Evolutionary conservation across 768 basidiomycete genomes (phyloP).

Genomic region (Amanita rimosa): DNA sequence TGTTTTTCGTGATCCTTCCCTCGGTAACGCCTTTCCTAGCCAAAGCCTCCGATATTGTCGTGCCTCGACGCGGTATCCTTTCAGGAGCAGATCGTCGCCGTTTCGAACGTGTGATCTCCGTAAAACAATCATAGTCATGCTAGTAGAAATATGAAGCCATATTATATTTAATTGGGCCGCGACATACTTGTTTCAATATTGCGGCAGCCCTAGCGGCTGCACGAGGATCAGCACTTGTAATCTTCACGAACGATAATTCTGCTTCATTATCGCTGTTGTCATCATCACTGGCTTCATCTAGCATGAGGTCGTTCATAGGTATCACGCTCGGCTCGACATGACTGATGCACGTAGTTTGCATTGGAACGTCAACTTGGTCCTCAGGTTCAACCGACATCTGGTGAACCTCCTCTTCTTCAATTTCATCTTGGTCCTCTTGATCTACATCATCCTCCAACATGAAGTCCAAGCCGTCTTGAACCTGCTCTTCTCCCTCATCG

Average conservation of each 20-base stretch:
- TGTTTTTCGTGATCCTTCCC: constrained; percentile 7
- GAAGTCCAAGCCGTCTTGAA: not conserved
- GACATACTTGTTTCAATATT: constrained; percentile 74
- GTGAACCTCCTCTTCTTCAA: constrained; percentile 18
- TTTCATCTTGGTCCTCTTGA: not conserved
- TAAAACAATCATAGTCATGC: constrained; percentile 84
- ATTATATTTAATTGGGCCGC: not conserved
- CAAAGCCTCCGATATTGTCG: not conserved
- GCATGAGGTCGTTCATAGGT: too few relatives aligned
- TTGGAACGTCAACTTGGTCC: not conserved
- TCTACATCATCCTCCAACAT: not conserved
- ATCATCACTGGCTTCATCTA: constrained; percentile 6
- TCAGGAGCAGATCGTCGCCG: constrained; percentile 16
- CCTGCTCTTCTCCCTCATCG: constrained; percentile 8
- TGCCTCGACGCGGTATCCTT: not conserved
- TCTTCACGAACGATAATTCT: constrained; percentile 62
- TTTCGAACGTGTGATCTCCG: constrained; percentile 26
- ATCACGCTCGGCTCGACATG: too few relatives aligned
- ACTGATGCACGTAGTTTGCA: not conserved
- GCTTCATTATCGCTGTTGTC: constrained; percentile 22
- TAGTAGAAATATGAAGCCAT: constrained; percentile 16
- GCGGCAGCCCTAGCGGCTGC: constrained; percentile 91
- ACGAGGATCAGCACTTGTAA: constrained; percentile 73
- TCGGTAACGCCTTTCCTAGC: not conserved
- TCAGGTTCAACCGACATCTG: constrained; percentile 16